Percentiles rank a stretch among this genome's conserved stretches.
phyloP scores from a whole-genome alignment of 352 stramenopile genomes.

The Phytophthora citricola region DNA sequence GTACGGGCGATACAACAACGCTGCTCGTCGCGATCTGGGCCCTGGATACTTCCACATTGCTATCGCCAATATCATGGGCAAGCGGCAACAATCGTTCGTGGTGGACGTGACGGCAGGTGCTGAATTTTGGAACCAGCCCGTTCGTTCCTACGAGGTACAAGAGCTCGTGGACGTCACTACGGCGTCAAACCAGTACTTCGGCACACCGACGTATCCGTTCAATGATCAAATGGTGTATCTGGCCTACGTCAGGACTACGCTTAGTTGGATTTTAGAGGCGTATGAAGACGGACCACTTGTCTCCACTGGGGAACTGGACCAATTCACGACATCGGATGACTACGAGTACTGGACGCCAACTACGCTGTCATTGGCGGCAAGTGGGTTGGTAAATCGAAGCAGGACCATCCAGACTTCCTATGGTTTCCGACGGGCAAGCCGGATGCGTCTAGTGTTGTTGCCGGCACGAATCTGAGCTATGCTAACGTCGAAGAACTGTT shows the following conservation, averaged over 20 bases:
- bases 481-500: no score
- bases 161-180: slow-evolving; percentile 6
- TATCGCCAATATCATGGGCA: no score
- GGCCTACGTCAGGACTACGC: slow-evolving; percentile 43
- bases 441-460: neutral
- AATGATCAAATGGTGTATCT: slow-evolving; percentile 21
- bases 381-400: slow-evolving; percentile 34
- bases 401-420: slow-evolving; percentile 41
- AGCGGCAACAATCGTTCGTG: no score
- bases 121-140: no score
- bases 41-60: no score
- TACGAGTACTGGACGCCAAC: slow-evolving; percentile 46
- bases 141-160: no score
- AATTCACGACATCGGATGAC: slow-evolving; percentile 24
- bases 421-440: slow-evolving; percentile 43
- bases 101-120: no score
- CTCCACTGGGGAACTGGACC: slow-evolving; percentile 25
- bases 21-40: no score
- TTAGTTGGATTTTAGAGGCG: slow-evolving; percentile 36
- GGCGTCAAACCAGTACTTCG: slow-evolving; percentile 32
- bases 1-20: no score
- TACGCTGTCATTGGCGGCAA: slow-evolving; percentile 47
- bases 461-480: no score
- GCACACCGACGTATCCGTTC: slow-evolving; percentile 26
- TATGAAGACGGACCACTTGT: slow-evolving; percentile 29